phyloP scores from a whole-genome alignment of 2,329 filamentous ascomycete species.

The Microcyclospora tardicrescens region DNA sequence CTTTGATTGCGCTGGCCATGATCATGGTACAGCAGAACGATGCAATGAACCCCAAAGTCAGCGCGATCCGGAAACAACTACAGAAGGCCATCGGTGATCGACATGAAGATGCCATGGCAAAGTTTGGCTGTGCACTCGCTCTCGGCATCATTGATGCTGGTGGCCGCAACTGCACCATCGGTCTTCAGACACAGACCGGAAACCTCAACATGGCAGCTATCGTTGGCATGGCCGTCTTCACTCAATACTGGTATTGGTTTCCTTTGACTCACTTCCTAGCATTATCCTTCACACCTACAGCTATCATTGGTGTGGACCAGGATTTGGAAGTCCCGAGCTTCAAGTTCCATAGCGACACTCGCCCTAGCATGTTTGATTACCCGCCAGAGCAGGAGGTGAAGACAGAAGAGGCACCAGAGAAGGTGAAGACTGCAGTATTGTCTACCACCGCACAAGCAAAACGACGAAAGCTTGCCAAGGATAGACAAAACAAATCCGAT shows the following conservation, averaged over 20 bases:
- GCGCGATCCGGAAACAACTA: conserved; percentile 78
- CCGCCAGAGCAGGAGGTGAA: conserved; percentile 94
- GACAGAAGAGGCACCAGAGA: conserved; percentile 79
- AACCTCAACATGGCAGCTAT: conserved; percentile 98
- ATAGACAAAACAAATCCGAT: conserved; percentile 74
- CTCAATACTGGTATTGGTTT: conserved; percentile 99
- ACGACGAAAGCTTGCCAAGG: conserved; percentile 85
- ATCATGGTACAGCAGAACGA: conserved; percentile 99
- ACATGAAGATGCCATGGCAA: conserved; percentile 98
- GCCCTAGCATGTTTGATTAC: conserved; percentile 93
- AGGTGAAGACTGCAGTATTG: conserved; percentile 88
- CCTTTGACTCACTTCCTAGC: conserved; percentile 95
- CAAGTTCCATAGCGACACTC: conserved; percentile 90
- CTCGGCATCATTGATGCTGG: conserved; percentile 96
- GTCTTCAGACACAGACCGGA: conserved; percentile 91
- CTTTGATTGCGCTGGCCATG: conserved; percentile 88
- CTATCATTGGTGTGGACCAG: conserved; percentile 87
- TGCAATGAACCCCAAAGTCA: conserved; percentile 94
- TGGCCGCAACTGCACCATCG: conserved; percentile 95
- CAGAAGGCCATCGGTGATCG: conserved; percentile 89
- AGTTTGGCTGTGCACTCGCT: conserved; percentile 88
- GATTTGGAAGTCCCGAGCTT: conserved; percentile 86
- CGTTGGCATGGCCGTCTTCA: conserved; percentile 95
- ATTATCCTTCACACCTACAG: conserved; percentile 89
- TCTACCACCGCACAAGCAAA: conserved; percentile 96